Percentiles rank a stretch among this genome's conserved stretches.
phyloP scores from a whole-genome alignment of 2,329 filamentous ascomycete species.

The Aspergillus sp. region DNA sequence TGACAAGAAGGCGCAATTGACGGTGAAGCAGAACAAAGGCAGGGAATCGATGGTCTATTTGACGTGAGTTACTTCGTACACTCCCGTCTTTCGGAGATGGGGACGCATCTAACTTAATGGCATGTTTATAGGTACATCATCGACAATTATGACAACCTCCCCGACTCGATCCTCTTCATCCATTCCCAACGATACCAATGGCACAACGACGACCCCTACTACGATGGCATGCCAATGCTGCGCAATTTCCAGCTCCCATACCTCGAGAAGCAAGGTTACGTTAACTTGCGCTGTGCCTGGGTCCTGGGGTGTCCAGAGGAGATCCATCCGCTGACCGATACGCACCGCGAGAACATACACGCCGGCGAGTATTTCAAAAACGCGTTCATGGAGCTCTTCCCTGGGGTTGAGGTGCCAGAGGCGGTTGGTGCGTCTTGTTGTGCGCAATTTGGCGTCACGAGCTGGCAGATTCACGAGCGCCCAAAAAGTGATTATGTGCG shows the following conservation, averaged over 20 bases:
- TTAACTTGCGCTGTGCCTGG: slow-evolving; percentile 56
- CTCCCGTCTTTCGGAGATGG: not conserved
- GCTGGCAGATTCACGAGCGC: slow-evolving; percentile 46
- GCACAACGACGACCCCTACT: slow-evolving; percentile 55
- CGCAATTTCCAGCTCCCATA: slow-evolving; percentile 50
- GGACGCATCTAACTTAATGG: not conserved
- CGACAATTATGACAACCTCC: slow-evolving; percentile 42
- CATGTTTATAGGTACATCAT: slow-evolving; percentile 39
- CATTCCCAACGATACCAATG: slow-evolving; percentile 43
- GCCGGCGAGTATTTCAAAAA: slow-evolving; percentile 51
- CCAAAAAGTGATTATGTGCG: slow-evolving; percentile 50
- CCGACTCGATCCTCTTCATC: slow-evolving; percentile 43
- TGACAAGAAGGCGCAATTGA: slow-evolving; percentile 48
- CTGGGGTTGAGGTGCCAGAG: slow-evolving; percentile 39
- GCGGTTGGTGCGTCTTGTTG: slow-evolving; percentile 54
- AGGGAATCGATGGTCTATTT: slow-evolving; percentile 47
- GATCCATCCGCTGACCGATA: slow-evolving; percentile 47
- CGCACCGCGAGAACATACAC: slow-evolving; percentile 46
- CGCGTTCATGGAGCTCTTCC: slow-evolving; percentile 53
- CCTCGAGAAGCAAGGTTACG: slow-evolving; percentile 52
- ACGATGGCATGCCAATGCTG: slow-evolving; percentile 51
- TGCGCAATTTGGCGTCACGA: slow-evolving; percentile 55
- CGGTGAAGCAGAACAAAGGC: slow-evolving; percentile 48
- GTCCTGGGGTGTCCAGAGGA: slow-evolving; percentile 52
- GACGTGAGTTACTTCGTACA: slow-evolving; percentile 31